Evolutionary conservation across 331 rosid genomes (phyloP).

Genomic region (Malus hybrid): DNA sequence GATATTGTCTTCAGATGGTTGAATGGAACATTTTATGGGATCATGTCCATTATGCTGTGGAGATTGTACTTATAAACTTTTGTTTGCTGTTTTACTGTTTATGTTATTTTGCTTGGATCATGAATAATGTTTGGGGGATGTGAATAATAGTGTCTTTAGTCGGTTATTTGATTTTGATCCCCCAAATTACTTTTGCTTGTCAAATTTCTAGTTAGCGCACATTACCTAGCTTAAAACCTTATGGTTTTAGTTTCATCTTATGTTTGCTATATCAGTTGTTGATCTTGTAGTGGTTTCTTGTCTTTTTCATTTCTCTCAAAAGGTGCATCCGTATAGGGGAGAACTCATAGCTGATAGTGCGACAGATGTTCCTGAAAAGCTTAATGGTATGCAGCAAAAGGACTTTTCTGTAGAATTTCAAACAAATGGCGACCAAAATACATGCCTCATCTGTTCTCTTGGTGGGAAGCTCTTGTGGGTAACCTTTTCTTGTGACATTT

Average conservation of each 20-base stretch:
- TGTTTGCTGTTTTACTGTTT: not conserved
- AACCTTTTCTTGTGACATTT: conserved; percentile 19
- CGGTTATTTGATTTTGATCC: not conserved
- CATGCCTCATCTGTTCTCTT: conserved; percentile 48
- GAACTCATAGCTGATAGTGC: conserved; percentile 23
- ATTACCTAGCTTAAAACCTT: not conserved
- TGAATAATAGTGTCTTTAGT: not conserved
- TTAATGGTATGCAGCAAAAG: conserved; percentile 29
- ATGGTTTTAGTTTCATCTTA: not conserved
- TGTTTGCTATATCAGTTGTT: not conserved
- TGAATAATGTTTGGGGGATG: not conserved
- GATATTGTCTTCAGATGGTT: not conserved
- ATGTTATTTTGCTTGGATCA: not conserved
- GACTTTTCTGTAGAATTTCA: conserved; percentile 20
- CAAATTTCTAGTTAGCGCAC: not conserved
- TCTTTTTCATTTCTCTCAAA: conserved; percentile 14
- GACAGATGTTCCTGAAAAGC: conserved; percentile 10
- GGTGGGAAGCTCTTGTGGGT: conserved; percentile 79
- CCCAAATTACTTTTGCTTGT: not conserved
- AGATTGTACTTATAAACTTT: not conserved
- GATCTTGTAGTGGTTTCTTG: too few species aligned
- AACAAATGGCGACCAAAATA: conserved; percentile 24
- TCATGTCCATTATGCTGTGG: not conserved
- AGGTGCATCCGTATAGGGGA: conserved; percentile 51
- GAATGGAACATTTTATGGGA: not conserved